phyloP scores from a whole-genome alignment of 164 flowering plant genomes.

The Pachysandra terminalis region DNA sequence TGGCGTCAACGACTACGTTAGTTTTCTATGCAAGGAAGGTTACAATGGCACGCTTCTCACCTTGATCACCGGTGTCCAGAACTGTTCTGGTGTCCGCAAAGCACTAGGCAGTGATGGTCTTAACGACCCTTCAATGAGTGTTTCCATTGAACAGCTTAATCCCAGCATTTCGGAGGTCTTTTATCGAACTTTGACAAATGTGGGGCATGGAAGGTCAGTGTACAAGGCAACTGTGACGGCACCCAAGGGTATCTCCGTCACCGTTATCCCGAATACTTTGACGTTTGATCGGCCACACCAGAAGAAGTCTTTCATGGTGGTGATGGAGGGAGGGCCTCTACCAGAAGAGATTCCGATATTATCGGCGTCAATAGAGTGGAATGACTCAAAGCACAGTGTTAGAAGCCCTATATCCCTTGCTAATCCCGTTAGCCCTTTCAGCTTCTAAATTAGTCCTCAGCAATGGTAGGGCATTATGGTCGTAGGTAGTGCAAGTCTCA shows the following conservation, averaged over 20 bases:
- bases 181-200: slow-evolving; percentile 53
- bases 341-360: slow-evolving; percentile 1
- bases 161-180: slow-evolving; percentile 34
- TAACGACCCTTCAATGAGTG: slow-evolving; percentile 71
- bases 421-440: background rate
- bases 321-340: slow-evolving; percentile 29
- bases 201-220: slow-evolving; percentile 31
- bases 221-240: slow-evolving; percentile 46
- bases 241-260: slow-evolving; percentile 35
- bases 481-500: no score
- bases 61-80: slow-evolving; percentile 30
- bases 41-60: slow-evolving; percentile 39
- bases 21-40: slow-evolving; percentile 60
- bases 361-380: slow-evolving; percentile 46
- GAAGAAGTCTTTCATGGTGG: slow-evolving; percentile 43
- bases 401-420: slow-evolving; percentile 53
- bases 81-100: slow-evolving; percentile 30
- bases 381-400: slow-evolving; percentile 34
- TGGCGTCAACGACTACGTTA: slow-evolving; percentile 32
- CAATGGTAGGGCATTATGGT: no score
- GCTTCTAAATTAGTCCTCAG: no score
- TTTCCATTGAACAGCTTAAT: slow-evolving; percentile 9
- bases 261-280: slow-evolving; percentile 37
- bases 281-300: slow-evolving; percentile 23
- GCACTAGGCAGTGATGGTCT: slow-evolving; percentile 56